A percentile compares a stretch with the other conserved stretches of the same genome.
These are phyloP conservation scores for Diplodia corticola DNA, from an alignment of 2,329 filamentous ascomycete genomes.

Conservation along the genomic window DNA sequence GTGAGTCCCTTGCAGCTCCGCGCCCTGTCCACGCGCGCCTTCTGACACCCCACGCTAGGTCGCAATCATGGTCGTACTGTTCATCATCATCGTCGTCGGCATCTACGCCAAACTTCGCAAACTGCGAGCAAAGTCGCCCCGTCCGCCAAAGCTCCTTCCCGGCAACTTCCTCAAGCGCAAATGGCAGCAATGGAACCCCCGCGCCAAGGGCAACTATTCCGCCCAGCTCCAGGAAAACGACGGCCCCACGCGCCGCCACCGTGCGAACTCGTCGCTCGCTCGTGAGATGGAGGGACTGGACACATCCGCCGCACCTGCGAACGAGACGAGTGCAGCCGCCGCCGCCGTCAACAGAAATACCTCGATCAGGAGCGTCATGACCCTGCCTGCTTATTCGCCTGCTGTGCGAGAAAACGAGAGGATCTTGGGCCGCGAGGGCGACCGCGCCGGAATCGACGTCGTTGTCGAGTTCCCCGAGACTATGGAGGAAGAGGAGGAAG, in stretches of 20 bases:
- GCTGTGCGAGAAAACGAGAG: constrained; percentile 74
- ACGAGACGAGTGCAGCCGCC: constrained; percentile 24
- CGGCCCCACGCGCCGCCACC: constrained; percentile 19
- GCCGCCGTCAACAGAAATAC: constrained; percentile 64
- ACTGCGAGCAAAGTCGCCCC: constrained; percentile 14
- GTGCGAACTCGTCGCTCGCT: constrained; percentile 26
- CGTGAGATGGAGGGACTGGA: constrained; percentile 24
- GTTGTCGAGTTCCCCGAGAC: constrained; percentile 85
- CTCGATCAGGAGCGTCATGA: constrained; percentile 91
- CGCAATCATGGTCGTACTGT: constrained; percentile 18
- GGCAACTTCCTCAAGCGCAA: constrained; percentile 31
- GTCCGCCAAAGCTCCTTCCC: not conserved
- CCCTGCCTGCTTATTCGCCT: constrained; percentile 79
- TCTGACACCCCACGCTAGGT: constrained; percentile 1
- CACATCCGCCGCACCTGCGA: constrained; percentile 15
- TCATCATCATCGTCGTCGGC: constrained; percentile 13
- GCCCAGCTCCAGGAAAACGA: constrained; percentile 31
- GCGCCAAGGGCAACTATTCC: constrained; percentile 34
- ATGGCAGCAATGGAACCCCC: constrained; percentile 36
- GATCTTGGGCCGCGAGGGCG: constrained; percentile 84
- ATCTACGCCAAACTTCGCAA: constrained; percentile 16
- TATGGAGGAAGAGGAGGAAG: constrained; percentile 71
- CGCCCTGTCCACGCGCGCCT: not conserved
- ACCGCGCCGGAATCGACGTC: constrained; percentile 86
- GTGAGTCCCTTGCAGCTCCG: constrained; percentile 16